phyloP scores from a whole-genome alignment of 2,329 filamentous ascomycete species.

The Sclerotinia nivalis region DNA sequence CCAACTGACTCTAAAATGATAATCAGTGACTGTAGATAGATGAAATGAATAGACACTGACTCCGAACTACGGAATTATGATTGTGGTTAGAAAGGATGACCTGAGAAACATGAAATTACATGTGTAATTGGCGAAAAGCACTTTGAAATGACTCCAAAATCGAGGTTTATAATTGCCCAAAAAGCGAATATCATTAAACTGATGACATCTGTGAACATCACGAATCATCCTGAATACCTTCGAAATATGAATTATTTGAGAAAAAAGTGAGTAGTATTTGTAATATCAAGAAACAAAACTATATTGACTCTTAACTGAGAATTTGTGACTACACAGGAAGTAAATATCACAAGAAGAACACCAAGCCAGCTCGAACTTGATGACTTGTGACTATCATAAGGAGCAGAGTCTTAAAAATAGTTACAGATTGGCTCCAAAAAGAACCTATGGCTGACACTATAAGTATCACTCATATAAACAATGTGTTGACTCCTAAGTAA shows the following conservation, averaged over 20 bases:
- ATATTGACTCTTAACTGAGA: not conserved
- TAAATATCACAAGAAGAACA: not conserved
- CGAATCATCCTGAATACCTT: not conserved
- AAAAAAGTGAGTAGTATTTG: not conserved
- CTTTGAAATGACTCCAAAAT: not conserved
- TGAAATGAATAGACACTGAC: not conserved
- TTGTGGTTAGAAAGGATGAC: not conserved
- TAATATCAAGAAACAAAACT: not conserved
- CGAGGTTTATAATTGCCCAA: not conserved
- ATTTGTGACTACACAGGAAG: not conserved
- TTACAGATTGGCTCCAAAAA: not conserved
- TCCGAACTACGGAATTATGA: not conserved
- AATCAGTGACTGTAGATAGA: not conserved
- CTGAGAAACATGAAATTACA: not conserved
- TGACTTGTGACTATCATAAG: not conserved
- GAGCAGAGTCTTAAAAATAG: not conserved
- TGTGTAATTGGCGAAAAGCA: not conserved
- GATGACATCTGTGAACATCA: not conserved
- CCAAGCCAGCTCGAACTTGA: not conserved
- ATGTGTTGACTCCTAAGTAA: not conserved
- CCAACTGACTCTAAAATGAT: not conserved
- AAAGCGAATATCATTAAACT: not conserved
- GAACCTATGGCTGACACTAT: not conserved
- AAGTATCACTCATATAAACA: not conserved
- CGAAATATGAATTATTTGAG: not conserved